Evolutionary conservation across 257 asterid genomes (phyloP), one percentile per base, ranked within the genome.

Genomic region (Gentiana straminea): DNA sequence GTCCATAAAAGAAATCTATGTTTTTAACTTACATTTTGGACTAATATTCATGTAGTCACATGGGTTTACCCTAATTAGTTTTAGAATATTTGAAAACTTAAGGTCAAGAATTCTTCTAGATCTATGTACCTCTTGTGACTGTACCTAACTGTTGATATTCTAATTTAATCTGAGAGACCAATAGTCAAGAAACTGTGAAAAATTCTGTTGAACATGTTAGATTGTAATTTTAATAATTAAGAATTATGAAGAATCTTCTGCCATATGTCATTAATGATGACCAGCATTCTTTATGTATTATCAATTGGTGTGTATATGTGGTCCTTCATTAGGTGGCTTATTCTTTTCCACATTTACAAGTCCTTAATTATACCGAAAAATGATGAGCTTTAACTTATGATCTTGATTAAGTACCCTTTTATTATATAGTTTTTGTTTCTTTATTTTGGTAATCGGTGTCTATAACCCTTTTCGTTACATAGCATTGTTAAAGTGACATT

Each of bases 1-100:
- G 78, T 75, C 76, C 78, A 60, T 53, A 2, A 53, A 54, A 71
- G 47, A 61, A 55, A 68, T 44, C 52, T 65, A 45, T 70, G 71
- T 65, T 69, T 60, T 72, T 62, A 66, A 64, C 46, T 74, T 44
- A 65, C 68, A 47, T 49, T 53, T 66, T 76, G 79, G 78, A 76
- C 81, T 81, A 68, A 43, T 67, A 48, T 54, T 59, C 59, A 54
- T 68, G 38, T 66, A 78, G 54, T 69, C 67, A 56, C 70, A 33
- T 63, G 52, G 43, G 62, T 59, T 55, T 43, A 66, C 59, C 43
- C 64, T 41, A 5, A 41, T 41, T 7, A 41, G 1, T 41, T 41
- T 41, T 5, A 41, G 46, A 41, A 54, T 69, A 67, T 68, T 55
- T 56, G 49, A 64, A 72, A 61, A 50, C 70, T 66, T 66, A 59